Conservation (phyloP, 768 basidiomycete species). For the Hortiboletus campestris region DNA sequence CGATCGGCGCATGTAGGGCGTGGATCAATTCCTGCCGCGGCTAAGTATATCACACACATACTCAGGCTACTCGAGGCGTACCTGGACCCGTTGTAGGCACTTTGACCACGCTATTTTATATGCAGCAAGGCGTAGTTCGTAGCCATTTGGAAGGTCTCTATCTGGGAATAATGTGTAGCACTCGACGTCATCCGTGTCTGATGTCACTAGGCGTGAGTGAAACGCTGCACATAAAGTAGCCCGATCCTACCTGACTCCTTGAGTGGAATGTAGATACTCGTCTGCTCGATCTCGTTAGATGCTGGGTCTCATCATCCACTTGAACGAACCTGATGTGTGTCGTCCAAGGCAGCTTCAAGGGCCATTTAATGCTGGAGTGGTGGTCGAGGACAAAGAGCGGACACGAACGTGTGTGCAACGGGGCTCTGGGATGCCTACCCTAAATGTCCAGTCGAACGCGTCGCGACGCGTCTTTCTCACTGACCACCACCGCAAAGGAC, state of each 20-base stretch:
- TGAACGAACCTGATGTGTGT: conserved; percentile 26
- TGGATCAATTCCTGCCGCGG: conserved; percentile 42
- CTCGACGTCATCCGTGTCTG: conserved; percentile 17
- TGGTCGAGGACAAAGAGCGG: background rate
- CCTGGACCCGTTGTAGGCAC: conserved; percentile 57
- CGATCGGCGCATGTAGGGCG: conserved; percentile 48
- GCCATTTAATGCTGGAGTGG: conserved; percentile 9
- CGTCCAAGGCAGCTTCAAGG: conserved; percentile 17
- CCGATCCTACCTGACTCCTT: conserved; percentile 20
- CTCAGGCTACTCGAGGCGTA: conserved; percentile 32
- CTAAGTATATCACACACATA: conserved; percentile 1
- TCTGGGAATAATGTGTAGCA: conserved; percentile 30
- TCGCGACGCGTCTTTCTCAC: conserved; percentile 41
- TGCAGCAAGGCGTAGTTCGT: conserved; percentile 45
- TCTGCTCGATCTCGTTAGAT: conserved; percentile 21
- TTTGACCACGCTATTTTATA: conserved; percentile 59
- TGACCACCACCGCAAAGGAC: background rate
- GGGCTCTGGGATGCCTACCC: conserved; percentile 36
- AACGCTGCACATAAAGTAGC: background rate
- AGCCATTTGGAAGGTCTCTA: conserved; percentile 32
- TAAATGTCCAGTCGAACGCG: conserved; percentile 49
- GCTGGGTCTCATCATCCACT: background rate
- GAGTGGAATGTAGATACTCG: conserved; percentile 30
- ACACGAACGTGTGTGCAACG: background rate
- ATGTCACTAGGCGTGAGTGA: background rate